phyloP scores from a whole-genome alignment of 305 asterid genomes.

The Fraxinus velutina region DNA sequence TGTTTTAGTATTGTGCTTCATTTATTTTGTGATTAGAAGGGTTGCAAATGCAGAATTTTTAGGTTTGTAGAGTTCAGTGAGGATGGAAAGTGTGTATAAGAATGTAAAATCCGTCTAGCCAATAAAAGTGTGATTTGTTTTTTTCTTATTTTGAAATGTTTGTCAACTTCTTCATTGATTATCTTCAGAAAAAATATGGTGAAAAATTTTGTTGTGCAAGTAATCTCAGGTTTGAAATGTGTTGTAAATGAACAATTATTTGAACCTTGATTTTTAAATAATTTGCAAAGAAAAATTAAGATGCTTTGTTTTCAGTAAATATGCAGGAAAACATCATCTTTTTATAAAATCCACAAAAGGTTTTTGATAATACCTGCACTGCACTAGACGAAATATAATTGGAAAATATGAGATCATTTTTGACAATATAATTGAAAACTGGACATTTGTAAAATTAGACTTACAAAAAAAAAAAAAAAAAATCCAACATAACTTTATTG shows the following conservation, averaged over 20 bases:
- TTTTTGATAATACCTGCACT: neutral
- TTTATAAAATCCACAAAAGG: neutral
- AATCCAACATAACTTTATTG: too few relatives aligned
- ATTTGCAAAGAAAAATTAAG: neutral
- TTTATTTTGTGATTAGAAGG: neutral
- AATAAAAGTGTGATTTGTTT: neutral
- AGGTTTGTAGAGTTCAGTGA: neutral
- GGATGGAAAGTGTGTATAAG: neutral
- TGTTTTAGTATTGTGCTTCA: neutral
- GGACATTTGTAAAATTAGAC: neutral
- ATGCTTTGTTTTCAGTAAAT: neutral
- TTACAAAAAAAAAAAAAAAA: too few relatives aligned
- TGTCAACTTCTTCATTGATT: neutral
- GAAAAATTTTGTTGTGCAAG: neutral
- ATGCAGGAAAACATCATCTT: neutral
- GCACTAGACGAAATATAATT: neutral
- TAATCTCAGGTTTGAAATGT: neutral
- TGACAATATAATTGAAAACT: neutral
- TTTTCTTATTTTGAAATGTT: neutral
- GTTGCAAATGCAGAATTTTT: neutral
- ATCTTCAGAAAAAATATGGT: neutral
- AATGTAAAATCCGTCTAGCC: neutral
- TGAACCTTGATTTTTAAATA: neutral
- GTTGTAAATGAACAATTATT: neutral
- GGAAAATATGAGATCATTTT: neutral